Evolutionary conservation across 768 basidiomycete species (phyloP).

Genomic region (Hericium rajendrae): DNA sequence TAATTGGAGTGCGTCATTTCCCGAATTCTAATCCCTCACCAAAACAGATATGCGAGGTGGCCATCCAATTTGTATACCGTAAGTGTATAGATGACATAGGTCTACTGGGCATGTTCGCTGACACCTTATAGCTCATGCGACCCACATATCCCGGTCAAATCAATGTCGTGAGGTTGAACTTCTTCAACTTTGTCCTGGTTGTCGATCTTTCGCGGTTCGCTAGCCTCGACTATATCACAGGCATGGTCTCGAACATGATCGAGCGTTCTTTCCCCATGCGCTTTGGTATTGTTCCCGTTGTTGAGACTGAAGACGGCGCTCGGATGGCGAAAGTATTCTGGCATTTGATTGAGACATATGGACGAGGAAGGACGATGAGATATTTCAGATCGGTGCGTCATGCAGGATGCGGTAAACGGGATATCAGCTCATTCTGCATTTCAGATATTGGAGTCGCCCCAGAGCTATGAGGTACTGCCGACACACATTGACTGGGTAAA

Average conservation of each 20-base stretch:
- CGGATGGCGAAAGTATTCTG: slow-evolving; percentile 28
- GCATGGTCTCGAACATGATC: slow-evolving; percentile 61
- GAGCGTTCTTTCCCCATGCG: slow-evolving; percentile 64
- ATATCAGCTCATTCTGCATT: not conserved
- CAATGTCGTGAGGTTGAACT: slow-evolving; percentile 61
- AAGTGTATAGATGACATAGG: not conserved
- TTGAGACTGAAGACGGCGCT: slow-evolving; percentile 38
- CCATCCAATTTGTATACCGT: slow-evolving; percentile 41
- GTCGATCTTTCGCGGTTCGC: slow-evolving; percentile 66
- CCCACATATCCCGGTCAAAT: slow-evolving; percentile 76
- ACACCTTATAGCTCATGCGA: slow-evolving; percentile 49
- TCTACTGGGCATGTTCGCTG: not conserved
- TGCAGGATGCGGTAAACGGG: not conserved
- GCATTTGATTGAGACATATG: slow-evolving; percentile 3
- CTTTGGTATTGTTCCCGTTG: slow-evolving; percentile 77
- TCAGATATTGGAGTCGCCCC: not conserved
- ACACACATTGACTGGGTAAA: slow-evolving; percentile 1
- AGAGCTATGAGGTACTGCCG: not conserved
- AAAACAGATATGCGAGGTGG: slow-evolving; percentile 41
- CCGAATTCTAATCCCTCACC: too few species aligned
- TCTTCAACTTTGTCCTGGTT: slow-evolving; percentile 76
- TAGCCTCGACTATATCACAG: slow-evolving; percentile 53
- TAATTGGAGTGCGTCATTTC: too few species aligned
- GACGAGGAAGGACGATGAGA: not conserved
- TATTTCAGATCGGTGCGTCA: slow-evolving; percentile 2